A percentile compares a stretch with the other conserved stretches of the same genome.
Evolutionary conservation across 345 rosid species (phyloP).

Genomic region (Leavenworthia alabamica): DNA sequence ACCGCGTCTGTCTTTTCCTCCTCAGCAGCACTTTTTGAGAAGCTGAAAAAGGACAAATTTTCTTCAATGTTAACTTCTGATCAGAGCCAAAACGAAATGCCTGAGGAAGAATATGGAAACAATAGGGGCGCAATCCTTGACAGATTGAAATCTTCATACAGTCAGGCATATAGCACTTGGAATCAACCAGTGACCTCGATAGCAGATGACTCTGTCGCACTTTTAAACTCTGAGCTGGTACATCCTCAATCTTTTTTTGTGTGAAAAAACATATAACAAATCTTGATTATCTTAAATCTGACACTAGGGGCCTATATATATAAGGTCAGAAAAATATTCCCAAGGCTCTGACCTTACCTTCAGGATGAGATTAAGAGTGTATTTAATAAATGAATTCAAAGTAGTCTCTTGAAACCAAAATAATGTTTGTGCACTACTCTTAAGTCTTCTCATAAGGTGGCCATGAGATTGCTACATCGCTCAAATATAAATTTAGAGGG

Average conservation of each 20-base stretch:
- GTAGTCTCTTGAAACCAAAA: background rate
- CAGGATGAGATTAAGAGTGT: background rate
- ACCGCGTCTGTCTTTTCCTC: conserved; percentile 96
- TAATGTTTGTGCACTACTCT: background rate
- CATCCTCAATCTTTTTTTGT: background rate
- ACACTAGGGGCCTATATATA: background rate
- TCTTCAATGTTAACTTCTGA: conserved; percentile 26
- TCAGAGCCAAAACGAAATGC: conserved; percentile 34
- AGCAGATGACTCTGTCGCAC: conserved; percentile 22
- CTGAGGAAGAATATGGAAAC: conserved; percentile 37
- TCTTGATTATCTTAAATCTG: background rate
- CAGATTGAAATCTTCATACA: conserved; percentile 46
- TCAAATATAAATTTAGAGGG: background rate
- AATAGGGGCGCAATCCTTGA: conserved; percentile 39
- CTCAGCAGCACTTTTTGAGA: conserved; percentile 94
- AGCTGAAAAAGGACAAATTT: conserved; percentile 58
- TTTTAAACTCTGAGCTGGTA: conserved; percentile 28
- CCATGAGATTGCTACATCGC: background rate
- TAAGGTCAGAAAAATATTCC: background rate
- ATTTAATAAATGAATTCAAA: background rate
- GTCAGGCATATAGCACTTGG: conserved; percentile 24
- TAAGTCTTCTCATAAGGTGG: background rate
- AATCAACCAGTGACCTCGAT: conserved; percentile 18
- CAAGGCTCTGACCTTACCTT: background rate
- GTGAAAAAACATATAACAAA: background rate